Evolutionary conservation across 768 basidiomycete genomes (phyloP), one percentile per base, ranked within the genome.

Genomic region (Tylopilus vinaceipallidus): DNA sequence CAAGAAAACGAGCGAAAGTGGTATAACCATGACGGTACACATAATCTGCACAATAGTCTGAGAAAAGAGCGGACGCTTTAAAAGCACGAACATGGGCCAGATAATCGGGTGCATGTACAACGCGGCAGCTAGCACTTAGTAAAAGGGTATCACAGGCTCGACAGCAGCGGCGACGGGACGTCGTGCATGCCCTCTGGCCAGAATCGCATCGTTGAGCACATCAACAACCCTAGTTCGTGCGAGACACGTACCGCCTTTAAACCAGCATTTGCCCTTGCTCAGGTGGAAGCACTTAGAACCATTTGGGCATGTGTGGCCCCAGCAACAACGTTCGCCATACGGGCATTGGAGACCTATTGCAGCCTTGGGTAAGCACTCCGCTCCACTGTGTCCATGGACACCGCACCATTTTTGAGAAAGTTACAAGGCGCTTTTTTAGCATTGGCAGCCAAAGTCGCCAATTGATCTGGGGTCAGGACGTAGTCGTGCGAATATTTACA

Each of bases 401-500:
- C 50, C 71, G 20, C 49, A 83, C 88, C 86, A 56, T 85, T 88
- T 69, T 90, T 90, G 17, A 88, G 73, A 75, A 84, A 88, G 64
- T 88, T 90, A 68, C 89, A 91, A 1, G 89, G 89, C 2, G 88
- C 88, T 56, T 91, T 91, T 71, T 89, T 90, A 22, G 89, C 89
- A 59, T 85, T 88, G 60, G 73, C 78, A 26, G 86, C 77, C 62
- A 91, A 68, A n/a, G 77, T 78, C 24, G 78, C 77, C 51, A 90
- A 71, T 64, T 91, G 88, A 40, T 88, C 88, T 5, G 78, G 73
- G 2, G 83, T 84, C 47, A 91, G 67, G 38, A 78, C 68, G 61
- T 90, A 91, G 52, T 89, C 86, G 68, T 91, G 89, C 37, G 88
- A 88, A 69, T 91, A 91, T 70, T 86, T 89, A 79, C 89, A 91